phyloP scores from a whole-genome alignment of 1,284 basidiomycete genomes.

The Cryptococcus maquisensis region DNA sequence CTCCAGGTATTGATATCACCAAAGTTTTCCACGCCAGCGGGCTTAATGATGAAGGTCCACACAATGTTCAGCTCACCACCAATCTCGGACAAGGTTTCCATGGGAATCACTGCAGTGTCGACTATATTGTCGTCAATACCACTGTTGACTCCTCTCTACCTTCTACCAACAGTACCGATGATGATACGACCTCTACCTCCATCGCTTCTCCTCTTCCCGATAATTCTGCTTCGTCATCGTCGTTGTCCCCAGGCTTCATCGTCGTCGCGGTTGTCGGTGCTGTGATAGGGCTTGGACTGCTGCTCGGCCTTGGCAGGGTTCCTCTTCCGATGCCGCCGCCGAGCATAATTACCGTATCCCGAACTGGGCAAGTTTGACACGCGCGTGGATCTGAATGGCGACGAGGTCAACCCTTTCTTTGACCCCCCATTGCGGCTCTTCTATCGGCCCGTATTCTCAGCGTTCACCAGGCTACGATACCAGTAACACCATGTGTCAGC shows the following conservation, averaged over 20 bases:
- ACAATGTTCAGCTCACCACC: slow-evolving; percentile 13
- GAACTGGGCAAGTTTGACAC: background rate
- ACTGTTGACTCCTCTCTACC: slow-evolving; percentile 1
- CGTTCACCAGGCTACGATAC: too few species aligned
- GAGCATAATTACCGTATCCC: background rate
- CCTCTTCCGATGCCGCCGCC: background rate
- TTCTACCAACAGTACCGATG: background rate
- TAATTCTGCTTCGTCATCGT: background rate
- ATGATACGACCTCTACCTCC: background rate
- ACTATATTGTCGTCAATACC: slow-evolving; percentile 18
- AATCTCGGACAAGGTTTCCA: slow-evolving; percentile 11
- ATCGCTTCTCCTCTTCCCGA: background rate
- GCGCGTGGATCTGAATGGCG: slow-evolving; percentile 11
- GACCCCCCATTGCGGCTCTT: background rate
- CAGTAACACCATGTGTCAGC: background rate
- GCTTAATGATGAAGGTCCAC: slow-evolving; percentile 14
- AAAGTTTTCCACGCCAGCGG: slow-evolving; percentile 15
- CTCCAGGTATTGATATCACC: background rate
- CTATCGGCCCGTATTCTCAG: too few species aligned
- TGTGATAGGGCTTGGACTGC: slow-evolving; percentile 5
- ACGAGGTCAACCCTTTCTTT: slow-evolving; percentile 25
- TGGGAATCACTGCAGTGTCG: slow-evolving; percentile 12
- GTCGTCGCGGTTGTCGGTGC: slow-evolving; percentile 20
- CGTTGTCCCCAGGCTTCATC: slow-evolving; percentile 10
- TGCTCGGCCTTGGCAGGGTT: slow-evolving; percentile 14